Percentiles rank a stretch among this genome's conserved stretches.
Evolutionary conservation across 768 basidiomycete species (phyloP).

Genomic region (Phlebiopsis gigantea): DNA sequence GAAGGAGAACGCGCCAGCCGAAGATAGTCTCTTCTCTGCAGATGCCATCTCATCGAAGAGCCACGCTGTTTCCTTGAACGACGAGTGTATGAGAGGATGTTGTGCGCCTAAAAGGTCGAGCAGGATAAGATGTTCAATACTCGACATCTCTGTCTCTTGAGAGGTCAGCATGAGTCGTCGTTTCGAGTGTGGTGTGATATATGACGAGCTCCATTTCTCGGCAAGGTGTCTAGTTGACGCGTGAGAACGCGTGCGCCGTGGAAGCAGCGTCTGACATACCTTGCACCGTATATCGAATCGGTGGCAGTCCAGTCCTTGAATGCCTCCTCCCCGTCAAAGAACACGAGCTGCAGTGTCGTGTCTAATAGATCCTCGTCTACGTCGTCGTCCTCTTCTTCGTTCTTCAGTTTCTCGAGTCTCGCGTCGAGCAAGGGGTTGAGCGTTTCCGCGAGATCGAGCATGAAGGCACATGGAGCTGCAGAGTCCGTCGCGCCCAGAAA

Average conservation of each 20-base stretch:
- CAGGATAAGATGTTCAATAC: constrained; percentile 87
- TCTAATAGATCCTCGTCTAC: constrained; percentile 75
- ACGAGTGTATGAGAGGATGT: constrained; percentile 72
- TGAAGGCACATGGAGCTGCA: constrained; percentile 90
- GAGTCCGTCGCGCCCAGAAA: constrained; percentile 98
- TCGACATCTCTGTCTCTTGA: constrained; percentile 58
- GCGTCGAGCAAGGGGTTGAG: constrained; percentile 67
- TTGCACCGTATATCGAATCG: constrained; percentile 94
- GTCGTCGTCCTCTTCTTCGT: constrained; percentile 45
- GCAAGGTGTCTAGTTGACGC: constrained; percentile 70
- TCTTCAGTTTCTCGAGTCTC: constrained; percentile 43
- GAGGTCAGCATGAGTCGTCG: constrained; percentile 46
- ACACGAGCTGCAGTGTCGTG: constrained; percentile 86
- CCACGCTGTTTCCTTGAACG: constrained; percentile 88
- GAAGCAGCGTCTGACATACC: constrained; percentile 43
- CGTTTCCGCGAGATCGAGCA: constrained; percentile 87
- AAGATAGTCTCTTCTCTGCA: constrained; percentile 67
- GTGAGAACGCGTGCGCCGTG: background rate
- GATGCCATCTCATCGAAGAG: constrained; percentile 73
- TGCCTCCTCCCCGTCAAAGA: constrained; percentile 98
- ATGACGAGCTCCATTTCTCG: constrained; percentile 72
- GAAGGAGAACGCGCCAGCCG: constrained; percentile 55
- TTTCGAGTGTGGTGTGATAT: constrained; percentile 52
- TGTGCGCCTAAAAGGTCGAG: constrained; percentile 87
- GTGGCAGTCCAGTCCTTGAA: constrained; percentile 83